phyloP scores from a whole-genome alignment of 1,284 basidiomycete genomes.

The Farysia itapuensis region DNA sequence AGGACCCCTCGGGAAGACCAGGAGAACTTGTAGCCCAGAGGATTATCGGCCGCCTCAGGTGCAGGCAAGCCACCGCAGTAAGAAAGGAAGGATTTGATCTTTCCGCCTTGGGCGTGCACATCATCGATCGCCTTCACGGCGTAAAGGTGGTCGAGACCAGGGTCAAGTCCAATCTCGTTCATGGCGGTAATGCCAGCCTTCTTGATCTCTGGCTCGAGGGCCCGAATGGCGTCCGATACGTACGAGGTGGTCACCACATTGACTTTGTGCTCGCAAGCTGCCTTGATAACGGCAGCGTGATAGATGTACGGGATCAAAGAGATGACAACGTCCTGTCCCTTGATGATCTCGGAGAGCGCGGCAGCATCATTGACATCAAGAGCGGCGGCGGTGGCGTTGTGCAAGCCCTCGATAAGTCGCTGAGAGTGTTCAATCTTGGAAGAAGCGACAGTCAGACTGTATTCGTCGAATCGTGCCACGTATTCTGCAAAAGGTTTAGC shows the following conservation, averaged over 20 bases:
- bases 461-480: slow-evolving; percentile 77
- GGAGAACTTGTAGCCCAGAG: slow-evolving; percentile 98
- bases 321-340: slow-evolving; percentile 87
- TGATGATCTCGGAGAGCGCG: slow-evolving; percentile 78
- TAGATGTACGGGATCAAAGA: slow-evolving; percentile 94
- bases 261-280: slow-evolving; percentile 90
- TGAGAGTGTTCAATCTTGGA: slow-evolving; percentile 64
- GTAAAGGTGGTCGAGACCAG: slow-evolving; percentile 94
- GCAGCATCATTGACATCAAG: slow-evolving; percentile 78
- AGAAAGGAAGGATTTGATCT: slow-evolving; percentile 88
- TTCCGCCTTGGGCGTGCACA: slow-evolving; percentile 85
- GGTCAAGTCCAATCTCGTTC: slow-evolving; percentile 98
- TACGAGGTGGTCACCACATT: slow-evolving; percentile 97
- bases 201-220: slow-evolving; percentile 79
- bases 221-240: slow-evolving; percentile 87
- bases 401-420: slow-evolving; percentile 72
- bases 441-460: slow-evolving; percentile 73
- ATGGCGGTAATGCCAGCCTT: slow-evolving; percentile 89
- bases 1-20: slow-evolving; percentile 97
- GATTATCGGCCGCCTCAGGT: slow-evolving; percentile 86
- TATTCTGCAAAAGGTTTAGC: slow-evolving; percentile 93
- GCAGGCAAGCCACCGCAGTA: slow-evolving; percentile 97
- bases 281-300: slow-evolving; percentile 88
- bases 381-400: slow-evolving; percentile 71
- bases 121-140: slow-evolving; percentile 95